Conservation (phyloP, 1,284 basidiomycete genomes). For the Microbotryomycetes sp. region DNA sequence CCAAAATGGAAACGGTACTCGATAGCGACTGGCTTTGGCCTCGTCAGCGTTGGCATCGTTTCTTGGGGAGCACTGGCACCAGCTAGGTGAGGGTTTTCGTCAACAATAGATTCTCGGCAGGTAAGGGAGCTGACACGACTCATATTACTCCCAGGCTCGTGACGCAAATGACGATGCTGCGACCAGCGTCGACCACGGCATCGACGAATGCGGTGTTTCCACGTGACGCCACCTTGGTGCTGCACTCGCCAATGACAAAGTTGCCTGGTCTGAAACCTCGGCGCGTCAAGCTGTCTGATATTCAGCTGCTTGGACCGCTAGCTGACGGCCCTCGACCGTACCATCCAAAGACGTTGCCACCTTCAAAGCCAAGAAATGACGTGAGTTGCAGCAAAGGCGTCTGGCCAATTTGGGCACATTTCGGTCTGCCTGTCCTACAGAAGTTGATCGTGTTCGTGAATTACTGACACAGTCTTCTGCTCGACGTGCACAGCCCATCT, state of each 20-base stretch:
- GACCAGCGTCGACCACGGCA: background rate
- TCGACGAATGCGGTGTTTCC: conserved; percentile 16
- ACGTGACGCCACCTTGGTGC: conserved; percentile 14
- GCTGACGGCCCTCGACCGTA: conserved; percentile 12
- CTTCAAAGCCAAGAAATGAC: background rate
- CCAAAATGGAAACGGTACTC: conserved; percentile 27
- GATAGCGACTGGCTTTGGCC: conserved; percentile 8
- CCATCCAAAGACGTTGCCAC: conserved; percentile 12
- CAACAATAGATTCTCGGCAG: too few relatives aligned
- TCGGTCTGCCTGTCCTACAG: too few relatives aligned
- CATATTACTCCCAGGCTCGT: conserved; percentile 4
- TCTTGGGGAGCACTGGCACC: conserved; percentile 19
- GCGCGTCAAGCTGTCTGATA: conserved; percentile 2
- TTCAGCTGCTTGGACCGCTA: conserved; percentile 23
- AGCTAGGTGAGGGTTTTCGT: conserved; percentile 6
- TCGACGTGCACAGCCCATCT: background rate
- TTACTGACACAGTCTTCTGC: too few relatives aligned
- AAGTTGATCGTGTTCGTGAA: too few relatives aligned
- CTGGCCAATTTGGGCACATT: background rate
- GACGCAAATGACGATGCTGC: conserved; percentile 21
- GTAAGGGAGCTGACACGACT: too few relatives aligned
- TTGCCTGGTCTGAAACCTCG: conserved; percentile 7
- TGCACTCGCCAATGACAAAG: conserved; percentile 18
- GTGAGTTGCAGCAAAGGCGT: background rate
- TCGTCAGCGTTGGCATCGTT: conserved; percentile 8